These are phyloP conservation scores for Cunninghamia lanceolata DNA, from an alignment of 75 land plant genomes.

Conservation along the genomic window DNA sequence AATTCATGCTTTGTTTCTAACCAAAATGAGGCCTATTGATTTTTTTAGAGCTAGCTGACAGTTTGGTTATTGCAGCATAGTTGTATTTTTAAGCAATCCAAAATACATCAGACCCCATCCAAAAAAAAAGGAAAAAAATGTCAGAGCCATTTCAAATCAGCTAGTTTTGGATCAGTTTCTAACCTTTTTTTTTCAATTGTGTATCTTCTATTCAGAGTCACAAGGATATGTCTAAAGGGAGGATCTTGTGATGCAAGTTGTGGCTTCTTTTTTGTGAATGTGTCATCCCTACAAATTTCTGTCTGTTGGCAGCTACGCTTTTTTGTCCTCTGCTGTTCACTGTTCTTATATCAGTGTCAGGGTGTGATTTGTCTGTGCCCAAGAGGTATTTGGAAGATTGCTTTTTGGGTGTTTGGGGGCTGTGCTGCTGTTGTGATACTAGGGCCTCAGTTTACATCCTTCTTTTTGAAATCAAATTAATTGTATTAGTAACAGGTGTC, in stretches of 20 bases:
- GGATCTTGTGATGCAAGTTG: neutral
- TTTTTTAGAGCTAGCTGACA: neutral
- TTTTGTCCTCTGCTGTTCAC: neutral
- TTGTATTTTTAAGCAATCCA: neutral
- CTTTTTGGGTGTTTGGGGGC: too few species aligned
- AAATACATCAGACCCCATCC: too few species aligned
- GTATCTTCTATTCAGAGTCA: neutral
- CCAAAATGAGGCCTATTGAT: neutral
- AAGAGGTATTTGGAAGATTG: neutral
- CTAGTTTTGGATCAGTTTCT: neutral
- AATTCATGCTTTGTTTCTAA: neutral
- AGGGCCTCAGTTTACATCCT: neutral
- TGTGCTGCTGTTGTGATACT: neutral
- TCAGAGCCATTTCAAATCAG: neutral
- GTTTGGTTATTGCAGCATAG: neutral
- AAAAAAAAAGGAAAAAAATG: neutral
- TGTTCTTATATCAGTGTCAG: neutral
- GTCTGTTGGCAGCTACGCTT: neutral
- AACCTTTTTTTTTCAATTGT: too few species aligned
- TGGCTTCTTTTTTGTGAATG: neutral
- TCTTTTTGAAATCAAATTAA: neutral
- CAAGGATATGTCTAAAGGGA: neutral
- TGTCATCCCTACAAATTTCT: neutral
- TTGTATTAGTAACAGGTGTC: too few species aligned
- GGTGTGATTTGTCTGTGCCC: neutral